Conservation (phyloP, 345 rosid genomes). For the Brassica rapa region DNA sequence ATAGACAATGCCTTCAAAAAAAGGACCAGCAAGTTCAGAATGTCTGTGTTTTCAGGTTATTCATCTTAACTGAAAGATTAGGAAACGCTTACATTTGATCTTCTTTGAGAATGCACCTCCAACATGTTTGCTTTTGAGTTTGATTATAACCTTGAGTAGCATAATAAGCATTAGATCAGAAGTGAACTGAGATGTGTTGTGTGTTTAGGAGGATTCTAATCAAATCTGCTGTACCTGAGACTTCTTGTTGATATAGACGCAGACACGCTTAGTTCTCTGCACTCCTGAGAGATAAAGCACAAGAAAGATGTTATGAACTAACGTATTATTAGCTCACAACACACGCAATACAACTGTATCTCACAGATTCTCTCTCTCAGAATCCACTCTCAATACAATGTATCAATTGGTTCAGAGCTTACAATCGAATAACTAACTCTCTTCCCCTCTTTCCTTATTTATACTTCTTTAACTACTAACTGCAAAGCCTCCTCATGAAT, state of each 20-base stretch:
- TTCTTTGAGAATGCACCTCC: constrained; percentile 47
- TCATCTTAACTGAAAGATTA: constrained; percentile 8
- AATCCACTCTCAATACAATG: too few relatives aligned
- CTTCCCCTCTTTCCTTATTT: too few relatives aligned
- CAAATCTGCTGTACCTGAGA: constrained; percentile 34
- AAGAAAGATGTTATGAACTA: too few relatives aligned
- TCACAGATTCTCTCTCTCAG: too few relatives aligned
- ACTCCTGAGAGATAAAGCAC: constrained; percentile 29
- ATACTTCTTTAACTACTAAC: too few relatives aligned
- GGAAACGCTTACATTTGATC: constrained; percentile 35
- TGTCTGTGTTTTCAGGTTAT: constrained; percentile 15
- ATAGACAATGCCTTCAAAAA: constrained; percentile 63
- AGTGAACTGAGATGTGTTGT: constrained; percentile 18
- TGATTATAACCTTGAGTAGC: constrained; percentile 41
- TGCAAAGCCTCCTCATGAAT: too few relatives aligned
- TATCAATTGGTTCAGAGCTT: too few relatives aligned
- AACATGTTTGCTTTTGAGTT: constrained; percentile 46
- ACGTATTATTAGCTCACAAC: too few relatives aligned
- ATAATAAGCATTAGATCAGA: constrained; percentile 17
- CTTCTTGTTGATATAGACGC: constrained; percentile 40
- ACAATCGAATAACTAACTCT: too few relatives aligned
- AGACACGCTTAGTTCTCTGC: constrained; percentile 39
- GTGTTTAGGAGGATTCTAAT: constrained; percentile 3
- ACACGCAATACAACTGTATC: too few relatives aligned
- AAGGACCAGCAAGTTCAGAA: constrained; percentile 18